phyloP scores from a whole-genome alignment of 441 rosid species.

The Populus hybrid region DNA sequence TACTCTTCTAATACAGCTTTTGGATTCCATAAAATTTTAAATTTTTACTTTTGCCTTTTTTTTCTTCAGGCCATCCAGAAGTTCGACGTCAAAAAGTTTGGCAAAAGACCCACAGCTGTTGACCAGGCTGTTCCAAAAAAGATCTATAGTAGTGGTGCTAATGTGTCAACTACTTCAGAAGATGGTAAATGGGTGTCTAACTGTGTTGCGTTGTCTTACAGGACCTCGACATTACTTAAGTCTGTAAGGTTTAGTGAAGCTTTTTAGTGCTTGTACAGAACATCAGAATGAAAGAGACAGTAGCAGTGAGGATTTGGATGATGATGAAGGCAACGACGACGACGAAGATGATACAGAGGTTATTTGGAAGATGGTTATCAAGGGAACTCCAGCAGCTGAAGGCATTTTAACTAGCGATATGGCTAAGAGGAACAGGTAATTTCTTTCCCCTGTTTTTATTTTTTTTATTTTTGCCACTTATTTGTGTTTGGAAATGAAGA shows the following conservation, averaged over 20 bases:
- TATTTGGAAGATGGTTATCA: slow-evolving; percentile 70
- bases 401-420: slow-evolving; percentile 82
- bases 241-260: slow-evolving; percentile 9
- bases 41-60: not conserved
- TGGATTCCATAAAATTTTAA: slow-evolving; percentile 8
- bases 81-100: slow-evolving; percentile 71
- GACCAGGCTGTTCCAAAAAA: slow-evolving; percentile 97
- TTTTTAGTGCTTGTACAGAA: slow-evolving; percentile 36
- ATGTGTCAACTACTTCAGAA: slow-evolving; percentile 40
- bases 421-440: slow-evolving; percentile 65
- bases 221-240: not conserved
- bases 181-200: slow-evolving; percentile 50
- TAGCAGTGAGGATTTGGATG: slow-evolving; percentile 62
- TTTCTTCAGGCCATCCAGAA: slow-evolving; percentile 70
- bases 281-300: slow-evolving; percentile 39
- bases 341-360: slow-evolving; percentile 72
- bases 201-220: not conserved
- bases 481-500: too few relatives aligned
- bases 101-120: slow-evolving; percentile 81
- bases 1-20: slow-evolving; percentile 2
- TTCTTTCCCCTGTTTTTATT: not conserved
- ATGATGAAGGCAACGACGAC: slow-evolving; percentile 33
- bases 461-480: too few relatives aligned
- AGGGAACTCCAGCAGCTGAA: slow-evolving; percentile 83
- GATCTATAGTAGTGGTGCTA: slow-evolving; percentile 48